phyloP scores from a whole-genome alignment of 768 basidiomycete genomes.

The Guyanaporus albipodus region DNA sequence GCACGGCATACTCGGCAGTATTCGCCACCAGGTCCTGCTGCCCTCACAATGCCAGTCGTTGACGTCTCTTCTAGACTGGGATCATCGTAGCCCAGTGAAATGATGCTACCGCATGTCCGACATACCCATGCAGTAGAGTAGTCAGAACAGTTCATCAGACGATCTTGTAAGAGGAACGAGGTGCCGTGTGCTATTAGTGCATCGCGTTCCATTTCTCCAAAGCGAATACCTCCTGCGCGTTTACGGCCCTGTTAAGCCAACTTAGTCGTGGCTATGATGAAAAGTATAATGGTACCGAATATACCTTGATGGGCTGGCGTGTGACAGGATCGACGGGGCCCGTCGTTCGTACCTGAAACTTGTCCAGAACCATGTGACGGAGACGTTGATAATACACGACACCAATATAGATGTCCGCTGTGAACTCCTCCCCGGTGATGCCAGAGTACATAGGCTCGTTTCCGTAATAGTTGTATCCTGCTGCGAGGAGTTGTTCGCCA shows the following conservation, averaged over 20 bases:
- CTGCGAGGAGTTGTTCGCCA: constrained; percentile 86
- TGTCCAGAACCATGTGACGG: constrained; percentile 99
- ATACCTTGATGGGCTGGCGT: constrained; percentile 93
- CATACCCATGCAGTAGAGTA: constrained; percentile 99
- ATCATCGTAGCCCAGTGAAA: constrained; percentile 95
- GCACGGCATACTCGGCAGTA: constrained; percentile 93
- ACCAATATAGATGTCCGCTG: constrained; percentile 97
- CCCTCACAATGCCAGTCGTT: constrained; percentile 45
- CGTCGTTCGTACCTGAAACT: constrained; percentile 98
- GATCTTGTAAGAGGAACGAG: constrained; percentile 95
- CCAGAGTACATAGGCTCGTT: constrained; percentile 99
- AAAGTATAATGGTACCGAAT: constrained; percentile 16
- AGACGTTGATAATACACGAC: constrained; percentile 98
- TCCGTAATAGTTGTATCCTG: constrained; percentile 98
- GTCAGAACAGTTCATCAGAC: constrained; percentile 99
- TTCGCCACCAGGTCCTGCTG: constrained; percentile 79
- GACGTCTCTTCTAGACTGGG: constrained; percentile 64
- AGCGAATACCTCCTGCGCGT: constrained; percentile 97
- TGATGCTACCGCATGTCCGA: constrained; percentile 90
- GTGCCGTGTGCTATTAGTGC: constrained; percentile 98
- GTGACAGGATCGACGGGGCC: constrained; percentile 96
- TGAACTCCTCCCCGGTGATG: constrained; percentile 97
- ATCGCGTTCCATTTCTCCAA: constrained; percentile 99
- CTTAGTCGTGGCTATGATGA: constrained; percentile 3
- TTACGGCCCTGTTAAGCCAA: constrained; percentile 73